Evolutionary conservation across 148 eudicot genomes (phyloP), one percentile per base, ranked within the genome.

Genomic region (Vaccinium vitisidaea): DNA sequence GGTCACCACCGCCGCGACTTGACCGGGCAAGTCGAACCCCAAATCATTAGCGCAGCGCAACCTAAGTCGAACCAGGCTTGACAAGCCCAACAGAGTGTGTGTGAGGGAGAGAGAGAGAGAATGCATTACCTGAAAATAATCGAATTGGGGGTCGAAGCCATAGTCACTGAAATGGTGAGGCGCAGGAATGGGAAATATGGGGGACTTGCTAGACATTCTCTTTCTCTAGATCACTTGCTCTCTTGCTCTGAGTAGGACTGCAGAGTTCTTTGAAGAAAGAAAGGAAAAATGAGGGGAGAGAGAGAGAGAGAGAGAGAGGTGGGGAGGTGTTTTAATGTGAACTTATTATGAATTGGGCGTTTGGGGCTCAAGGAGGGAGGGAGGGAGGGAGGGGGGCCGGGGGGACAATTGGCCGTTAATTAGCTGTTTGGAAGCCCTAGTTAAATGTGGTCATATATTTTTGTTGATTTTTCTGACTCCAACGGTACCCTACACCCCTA

Each of bases 151-250:
- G 75, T 94, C 98, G 54, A 96, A 96, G 67, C 95, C 97, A 56
- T 93, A 93, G 90, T 96, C 99, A 69, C 90, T 93, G 86, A 93
- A 94, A 85, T 92, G 97, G 36, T 92, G 94, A 77, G 99, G 92
- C 77, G 93, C 90, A 6, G 87, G 27, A 48, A 93, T 88, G 3
- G 94, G 86, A 78, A 96, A 94, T 0, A 96, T 86, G 65, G 98
- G 95, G 76, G 91, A 56, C 84, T 87, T 87, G 88, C 53, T 85
- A 7, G 91, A 83, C 92, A 89, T 90, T 54, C 25, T 82, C 69
- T 32, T 2, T 58, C 16, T 84, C 73, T 23, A n/a, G 46, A 75
- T 63, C 78, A 39, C 70, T 65, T 25, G 32, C 32, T 8, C 32
- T 63, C 6, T 73, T 27, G 8, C 74, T 12, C 58, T 6, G 58